Evolutionary conservation across 106 monocot species (phyloP).

Genomic region (Phalaenopsis equestris): DNA sequence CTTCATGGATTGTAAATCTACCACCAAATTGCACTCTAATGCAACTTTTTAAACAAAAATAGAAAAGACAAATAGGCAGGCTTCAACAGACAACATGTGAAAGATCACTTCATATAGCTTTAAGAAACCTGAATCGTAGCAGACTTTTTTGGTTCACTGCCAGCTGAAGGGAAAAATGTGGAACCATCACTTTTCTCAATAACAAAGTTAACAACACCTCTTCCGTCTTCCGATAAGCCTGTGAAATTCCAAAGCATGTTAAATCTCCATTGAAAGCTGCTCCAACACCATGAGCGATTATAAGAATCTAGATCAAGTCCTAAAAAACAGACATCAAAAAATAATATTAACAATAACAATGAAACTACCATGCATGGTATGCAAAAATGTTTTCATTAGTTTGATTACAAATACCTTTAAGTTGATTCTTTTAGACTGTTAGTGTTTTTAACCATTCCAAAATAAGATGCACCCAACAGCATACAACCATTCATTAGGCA

Average conservation of each 20-base stretch:
- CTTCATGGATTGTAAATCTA: background rate
- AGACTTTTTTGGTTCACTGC: conserved; percentile 66
- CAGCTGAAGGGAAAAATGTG: conserved; percentile 75
- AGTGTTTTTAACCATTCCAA: too few relatives aligned
- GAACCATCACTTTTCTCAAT: conserved; percentile 75
- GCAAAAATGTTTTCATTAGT: too few relatives aligned
- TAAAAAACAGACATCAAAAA: background rate
- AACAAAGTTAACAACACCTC: conserved; percentile 74
- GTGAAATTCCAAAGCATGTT: conserved; percentile 13
- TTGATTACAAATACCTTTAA: too few relatives aligned
- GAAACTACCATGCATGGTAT: too few relatives aligned
- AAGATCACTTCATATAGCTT: background rate
- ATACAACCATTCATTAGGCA: too few relatives aligned
- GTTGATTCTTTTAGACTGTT: too few relatives aligned
- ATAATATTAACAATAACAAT: too few relatives aligned
- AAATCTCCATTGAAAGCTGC: background rate
- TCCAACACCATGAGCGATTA: background rate
- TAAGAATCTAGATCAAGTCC: background rate
- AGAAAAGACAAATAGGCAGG: background rate
- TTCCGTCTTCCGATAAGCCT: conserved; percentile 92
- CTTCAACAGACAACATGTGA: background rate
- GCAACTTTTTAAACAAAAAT: background rate
- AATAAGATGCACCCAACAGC: too few relatives aligned
- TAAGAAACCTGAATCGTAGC: conserved; percentile 71
- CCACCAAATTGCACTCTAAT: background rate